phyloP scores from a whole-genome alignment of 768 basidiomycete species.

The Leucosporidium creatinivorum region DNA sequence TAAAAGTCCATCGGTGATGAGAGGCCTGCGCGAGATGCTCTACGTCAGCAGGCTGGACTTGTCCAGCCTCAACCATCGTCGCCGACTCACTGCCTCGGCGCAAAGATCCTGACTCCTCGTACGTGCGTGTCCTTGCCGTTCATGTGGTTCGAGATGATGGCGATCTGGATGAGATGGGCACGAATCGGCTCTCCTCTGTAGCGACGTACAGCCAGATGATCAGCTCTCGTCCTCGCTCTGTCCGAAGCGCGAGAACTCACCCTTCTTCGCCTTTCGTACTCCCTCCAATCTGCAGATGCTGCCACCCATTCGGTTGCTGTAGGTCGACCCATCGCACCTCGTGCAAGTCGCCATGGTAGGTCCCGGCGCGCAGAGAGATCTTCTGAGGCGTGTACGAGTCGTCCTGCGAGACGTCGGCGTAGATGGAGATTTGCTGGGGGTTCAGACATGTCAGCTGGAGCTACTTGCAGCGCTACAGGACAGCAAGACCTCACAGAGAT shows the following conservation, averaged over 20 bases:
- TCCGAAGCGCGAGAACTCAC: slow-evolving; percentile 47
- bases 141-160: slow-evolving; percentile 88
- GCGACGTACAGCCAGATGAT: not conserved
- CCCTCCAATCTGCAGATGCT: slow-evolving; percentile 72
- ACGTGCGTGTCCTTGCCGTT: slow-evolving; percentile 99
- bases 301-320: slow-evolving; percentile 92
- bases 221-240: not conserved
- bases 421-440: slow-evolving; percentile 72
- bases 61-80: not conserved
- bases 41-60: slow-evolving; percentile 29
- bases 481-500: slow-evolving; percentile 58
- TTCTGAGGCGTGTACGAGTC: slow-evolving; percentile 96
- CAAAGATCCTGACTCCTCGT: slow-evolving; percentile 77
- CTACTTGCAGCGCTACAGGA: not conserved
- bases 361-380: slow-evolving; percentile 83
- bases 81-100: slow-evolving; percentile 64
- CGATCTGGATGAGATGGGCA: slow-evolving; percentile 82
- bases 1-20: slow-evolving; percentile 61
- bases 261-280: slow-evolving; percentile 63
- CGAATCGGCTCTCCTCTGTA: slow-evolving; percentile 69
- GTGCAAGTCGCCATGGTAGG: slow-evolving; percentile 81
- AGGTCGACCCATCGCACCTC: slow-evolving; percentile 66
- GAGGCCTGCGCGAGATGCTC: slow-evolving; percentile 41
- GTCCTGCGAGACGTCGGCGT: slow-evolving; percentile 70
- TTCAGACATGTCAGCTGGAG: not conserved